Evolutionary conservation across 805 yeast species (phyloP).

Genomic region (Candida pseudoglaebosa): DNA sequence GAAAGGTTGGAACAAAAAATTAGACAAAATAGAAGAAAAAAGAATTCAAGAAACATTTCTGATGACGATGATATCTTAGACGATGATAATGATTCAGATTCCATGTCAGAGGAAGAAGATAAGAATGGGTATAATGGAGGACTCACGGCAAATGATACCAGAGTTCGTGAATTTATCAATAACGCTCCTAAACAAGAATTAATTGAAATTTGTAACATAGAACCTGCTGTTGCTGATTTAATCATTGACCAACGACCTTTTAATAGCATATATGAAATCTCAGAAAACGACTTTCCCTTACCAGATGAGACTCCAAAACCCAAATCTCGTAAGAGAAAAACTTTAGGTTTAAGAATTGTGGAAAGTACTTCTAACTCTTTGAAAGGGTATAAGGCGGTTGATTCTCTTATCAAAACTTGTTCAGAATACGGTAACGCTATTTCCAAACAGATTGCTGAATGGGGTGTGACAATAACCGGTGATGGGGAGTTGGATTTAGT

Average conservation of each 20-base stretch:
- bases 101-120: slow-evolving; percentile 45
- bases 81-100: slow-evolving; percentile 46
- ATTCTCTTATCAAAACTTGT: slow-evolving; percentile 82
- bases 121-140: slow-evolving; percentile 31
- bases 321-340: slow-evolving; percentile 41
- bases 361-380: slow-evolving; percentile 67
- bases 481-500: slow-evolving; percentile 65
- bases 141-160: slow-evolving; percentile 51
- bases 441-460: slow-evolving; percentile 64
- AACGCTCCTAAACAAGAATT: slow-evolving; percentile 71
- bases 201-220: slow-evolving; percentile 72
- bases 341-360: slow-evolving; percentile 70
- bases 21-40: slow-evolving; percentile 26
- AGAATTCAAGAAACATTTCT: slow-evolving; percentile 12
- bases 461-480: slow-evolving; percentile 85
- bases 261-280: slow-evolving; percentile 47
- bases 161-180: slow-evolving; percentile 74
- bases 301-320: slow-evolving; percentile 15
- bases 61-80: slow-evolving; percentile 30
- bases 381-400: slow-evolving; percentile 91
- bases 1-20: slow-evolving; percentile 39
- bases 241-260: slow-evolving; percentile 73
- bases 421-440: slow-evolving; percentile 71
- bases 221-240: slow-evolving; percentile 59
- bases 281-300: slow-evolving; percentile 49